Evolutionary conservation across 371 early-diverging fungal genomes (phyloP), one percentile per base, ranked within the genome.

Genomic region (Saksenaea vasiformis): DNA sequence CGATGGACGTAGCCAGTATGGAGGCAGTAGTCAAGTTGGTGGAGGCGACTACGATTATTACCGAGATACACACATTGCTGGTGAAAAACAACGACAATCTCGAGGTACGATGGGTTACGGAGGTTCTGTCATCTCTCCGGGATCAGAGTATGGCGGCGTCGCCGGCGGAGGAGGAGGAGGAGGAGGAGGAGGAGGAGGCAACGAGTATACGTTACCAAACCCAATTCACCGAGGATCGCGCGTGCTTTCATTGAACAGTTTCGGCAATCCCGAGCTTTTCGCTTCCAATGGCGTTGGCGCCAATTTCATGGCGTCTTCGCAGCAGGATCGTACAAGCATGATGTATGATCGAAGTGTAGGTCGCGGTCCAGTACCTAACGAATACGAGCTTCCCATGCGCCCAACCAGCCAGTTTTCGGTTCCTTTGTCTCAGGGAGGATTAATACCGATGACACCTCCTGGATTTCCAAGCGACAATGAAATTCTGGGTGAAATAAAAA

Each of bases 401-500:
- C 59, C 62, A 28, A 58, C 60, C 36, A 70, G 64, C 28, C 66
- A 66, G 43, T 58, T 66, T 22, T 66, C 71, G 26, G 57, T 66
- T 28, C 62, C 63, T 9, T 27, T 63, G 51, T 62, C 62, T 15
- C 64, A 64, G 53, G 64, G 53, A 7, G 53, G 39, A 37, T 17
- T 64, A 22, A 58, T 59, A 3, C 67, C 67, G 5, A 71, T 71
- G 67, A 59, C 63, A 15, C 69, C 73, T n/a, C 58, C 66, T 39
- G 82, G 78, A n/a, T 78, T 84, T 55, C 93, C 93, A 14, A 80
- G 85, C 3, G 93, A 96, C 56, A 91, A 91, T 51, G 90, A 92
- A 69, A 85, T 97, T 56, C 69, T 92, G 5, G 70, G 68, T 54
- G 92, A 93, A 78, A 90, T 94, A 61, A 83, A 86, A 53, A 83